Percentiles rank a stretch among this genome's conserved stretches.
Conservation (phyloP, 192 early-diverging fungal genomes). For the Endogone sp. region DNA sequence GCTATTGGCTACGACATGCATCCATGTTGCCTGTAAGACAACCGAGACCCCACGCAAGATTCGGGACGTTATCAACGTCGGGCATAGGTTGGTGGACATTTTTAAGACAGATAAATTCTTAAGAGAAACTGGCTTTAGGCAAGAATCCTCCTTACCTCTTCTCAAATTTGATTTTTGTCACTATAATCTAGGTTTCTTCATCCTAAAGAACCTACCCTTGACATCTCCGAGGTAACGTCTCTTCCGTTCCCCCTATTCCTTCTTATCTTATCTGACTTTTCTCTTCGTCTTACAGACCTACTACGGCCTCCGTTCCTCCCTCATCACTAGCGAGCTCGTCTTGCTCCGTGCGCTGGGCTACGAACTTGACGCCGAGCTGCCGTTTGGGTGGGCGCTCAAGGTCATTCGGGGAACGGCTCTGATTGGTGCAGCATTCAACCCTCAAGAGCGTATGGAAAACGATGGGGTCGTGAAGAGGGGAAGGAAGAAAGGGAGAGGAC, state of each 20-base stretch:
- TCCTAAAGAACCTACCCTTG: constrained; percentile 15
- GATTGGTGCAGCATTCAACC: constrained; percentile 24
- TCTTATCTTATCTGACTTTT: neutral
- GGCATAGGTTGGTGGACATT: constrained; percentile 24
- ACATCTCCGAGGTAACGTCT: constrained; percentile 26
- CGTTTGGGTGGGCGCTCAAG: constrained; percentile 46
- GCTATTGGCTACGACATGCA: constrained; percentile 48
- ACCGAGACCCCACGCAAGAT: constrained; percentile 49
- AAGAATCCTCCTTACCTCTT: too few relatives aligned
- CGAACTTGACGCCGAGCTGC: constrained; percentile 44
- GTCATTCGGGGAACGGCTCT: constrained; percentile 45
- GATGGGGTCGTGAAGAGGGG: neutral
- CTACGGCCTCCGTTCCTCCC: constrained; percentile 41
- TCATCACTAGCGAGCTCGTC: constrained; percentile 46
- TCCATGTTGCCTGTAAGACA: constrained; percentile 48
- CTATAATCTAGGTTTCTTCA: constrained; percentile 28
- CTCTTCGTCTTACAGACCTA: constrained; percentile 23
- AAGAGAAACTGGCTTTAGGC: too few relatives aligned
- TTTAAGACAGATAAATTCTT: too few relatives aligned
- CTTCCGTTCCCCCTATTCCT: neutral
- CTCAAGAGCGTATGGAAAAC: neutral
- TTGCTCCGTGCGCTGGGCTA: constrained; percentile 44
- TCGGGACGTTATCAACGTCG: constrained; percentile 50
- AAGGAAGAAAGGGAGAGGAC: neutral
- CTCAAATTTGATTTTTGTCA: constrained; percentile 19